Evolutionary conservation across 1,284 basidiomycete genomes (phyloP), one percentile per base, ranked within the genome.

Genomic region (Ganoderma meredithae): DNA sequence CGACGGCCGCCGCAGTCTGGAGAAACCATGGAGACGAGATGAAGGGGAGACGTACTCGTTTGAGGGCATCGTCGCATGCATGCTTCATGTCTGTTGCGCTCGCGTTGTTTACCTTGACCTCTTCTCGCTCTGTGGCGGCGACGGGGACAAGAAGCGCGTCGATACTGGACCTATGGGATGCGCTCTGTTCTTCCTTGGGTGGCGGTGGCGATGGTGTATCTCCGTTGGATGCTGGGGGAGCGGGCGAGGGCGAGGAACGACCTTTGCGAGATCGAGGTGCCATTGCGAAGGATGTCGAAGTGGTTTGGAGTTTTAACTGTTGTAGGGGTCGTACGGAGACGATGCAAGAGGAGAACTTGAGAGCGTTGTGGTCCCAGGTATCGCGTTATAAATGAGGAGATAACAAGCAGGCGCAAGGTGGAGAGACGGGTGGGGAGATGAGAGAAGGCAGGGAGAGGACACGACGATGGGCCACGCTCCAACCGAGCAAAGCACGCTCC

Each of bases 41-140:
- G 1, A 31, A 40, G 36, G 33, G 56, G 40, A 19, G 22, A 87
- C 94, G 73, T 77, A 97, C 96, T 78, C 93, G 90, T 81, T 94
- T 95, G 71, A 97, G 83, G 49, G 92, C 91, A 83, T 97, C 96
- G 79, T 98, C 96, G 73, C 94, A 92, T 15, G 96, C 90, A 74
- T 91, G 90, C 83, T 97, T 97, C 78, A 98, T 88, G 77, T 97
- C 96, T 25, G 86, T 86, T 61, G 89, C 76, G 78, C 88, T 95
- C 33, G 90, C 86, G 74, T 92, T 94, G 85, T 98, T 98, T 72
- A 97, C 90, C 77, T 92, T 93, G 76, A 96, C 85, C 31, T 83
- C 81, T 62, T 95, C 92, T 62, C 90, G 84, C 55, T 86, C 84
- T 47, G 66, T 69, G 22, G 49, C 65, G 36, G 62, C 53, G 27